Base-by-base conservation (phyloP, 1,284 basidiomycete genomes). In the Ustilago crameri region DNA sequence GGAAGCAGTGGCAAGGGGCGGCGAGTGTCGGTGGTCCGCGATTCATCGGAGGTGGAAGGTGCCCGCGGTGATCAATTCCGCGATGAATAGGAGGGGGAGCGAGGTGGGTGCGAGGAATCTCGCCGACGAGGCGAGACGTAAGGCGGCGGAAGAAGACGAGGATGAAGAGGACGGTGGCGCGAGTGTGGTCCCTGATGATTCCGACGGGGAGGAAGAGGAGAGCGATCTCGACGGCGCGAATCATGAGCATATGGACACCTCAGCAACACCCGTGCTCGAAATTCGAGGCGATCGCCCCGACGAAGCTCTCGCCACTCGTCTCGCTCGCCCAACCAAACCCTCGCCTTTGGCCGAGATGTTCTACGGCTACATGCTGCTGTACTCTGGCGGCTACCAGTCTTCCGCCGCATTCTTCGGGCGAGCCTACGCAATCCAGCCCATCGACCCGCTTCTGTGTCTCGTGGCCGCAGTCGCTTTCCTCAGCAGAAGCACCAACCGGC, bases 401-500 rank as follows among this genome's bases (percentile, higher is more conserved):
- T 92, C 93, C 0, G 23, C 63, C 93, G 93, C 92, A 78, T 97
- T 98, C 80, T 86, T 95, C 37, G 84, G 95, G 35, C 90, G 94
- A 70, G 93, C 93, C 0, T 93, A 91, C 82, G 93, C 94, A 64
- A 87, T 91, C 64, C 90, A 90, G 66, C 90, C 89, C 0, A 87
- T 91, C 26, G 93, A 98, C 81, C 91, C 94, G 0, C 86, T 96
- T 81, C 86, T 96, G 18, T 93, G 91, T 79, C 85, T 98, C 15
- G 89, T 87, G 34, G 86, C 95, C 7, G 91, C 90, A 0, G 89
- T 94, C 37, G 90, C 92, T 0, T 96, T 91, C 43, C 86, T 95
- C 34, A 92, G 93, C 9, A 88, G 95, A 35, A 90, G 93, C 0
- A 93, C 93, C 89, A 93, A 95, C 75, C 88, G 95, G 10, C 94